phyloP scores from a whole-genome alignment of 2,329 filamentous ascomycete species.

The Colletotrichum coccodes region DNA sequence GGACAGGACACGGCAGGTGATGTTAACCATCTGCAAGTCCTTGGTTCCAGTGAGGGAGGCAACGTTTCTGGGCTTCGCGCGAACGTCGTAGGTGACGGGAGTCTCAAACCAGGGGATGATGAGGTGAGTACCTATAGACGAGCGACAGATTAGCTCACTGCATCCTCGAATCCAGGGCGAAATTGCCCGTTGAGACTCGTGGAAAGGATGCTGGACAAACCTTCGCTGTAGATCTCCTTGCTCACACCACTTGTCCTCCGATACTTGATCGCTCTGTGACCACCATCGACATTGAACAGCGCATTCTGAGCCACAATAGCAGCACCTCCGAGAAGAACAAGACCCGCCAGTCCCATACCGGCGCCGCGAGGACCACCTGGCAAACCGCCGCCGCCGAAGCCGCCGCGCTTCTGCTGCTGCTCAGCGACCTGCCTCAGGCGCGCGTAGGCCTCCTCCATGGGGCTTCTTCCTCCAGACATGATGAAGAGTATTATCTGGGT shows the following conservation, averaged over 20 bases:
- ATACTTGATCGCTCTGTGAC: slow-evolving; percentile 99
- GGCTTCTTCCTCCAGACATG: slow-evolving; percentile 41
- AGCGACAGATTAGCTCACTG: neutral
- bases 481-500: neutral
- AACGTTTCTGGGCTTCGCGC: slow-evolving; percentile 96
- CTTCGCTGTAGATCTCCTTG: slow-evolving; percentile 97
- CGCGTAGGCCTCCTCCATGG: slow-evolving; percentile 61
- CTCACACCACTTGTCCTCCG: slow-evolving; percentile 90
- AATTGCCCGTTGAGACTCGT: neutral
- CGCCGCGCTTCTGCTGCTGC: slow-evolving; percentile 50
- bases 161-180: neutral
- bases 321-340: slow-evolving; percentile 58
- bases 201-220: slow-evolving; percentile 54
- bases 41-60: slow-evolving; percentile 98
- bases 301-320: slow-evolving; percentile 66
- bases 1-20: slow-evolving; percentile 98
- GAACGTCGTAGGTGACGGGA: slow-evolving; percentile 95
- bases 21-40: slow-evolving; percentile 99
- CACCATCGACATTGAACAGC: slow-evolving; percentile 91
- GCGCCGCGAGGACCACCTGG: slow-evolving; percentile 49
- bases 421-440: slow-evolving; percentile 61
- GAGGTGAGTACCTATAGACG: slow-evolving; percentile 81
- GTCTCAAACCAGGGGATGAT: slow-evolving; percentile 98
- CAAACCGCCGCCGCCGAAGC: slow-evolving; percentile 50
- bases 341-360: slow-evolving; percentile 51